Conservation (phyloP, 495 filamentous ascomycete species). For the Penicillium psychrofluorescens region DNA sequence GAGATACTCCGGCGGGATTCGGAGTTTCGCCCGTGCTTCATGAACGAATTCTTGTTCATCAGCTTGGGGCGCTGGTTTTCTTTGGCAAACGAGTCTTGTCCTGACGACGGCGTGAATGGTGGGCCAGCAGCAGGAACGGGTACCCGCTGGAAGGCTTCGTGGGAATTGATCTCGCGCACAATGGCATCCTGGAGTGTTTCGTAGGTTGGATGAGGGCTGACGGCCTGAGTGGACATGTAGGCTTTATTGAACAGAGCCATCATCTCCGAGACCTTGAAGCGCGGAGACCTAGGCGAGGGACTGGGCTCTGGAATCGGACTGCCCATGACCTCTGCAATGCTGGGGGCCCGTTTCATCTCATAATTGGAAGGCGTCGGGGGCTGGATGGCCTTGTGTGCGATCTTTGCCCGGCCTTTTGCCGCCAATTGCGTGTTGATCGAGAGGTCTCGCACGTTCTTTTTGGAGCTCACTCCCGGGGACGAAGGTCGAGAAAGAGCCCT, state of each 20-base stretch:
- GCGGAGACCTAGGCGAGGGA: conserved; percentile 14
- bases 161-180: conserved; percentile 41
- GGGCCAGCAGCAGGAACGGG: conserved; percentile 27
- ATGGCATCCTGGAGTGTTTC: conserved; percentile 42
- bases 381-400: conserved; percentile 34
- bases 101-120: conserved; percentile 29
- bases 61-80: conserved; percentile 24
- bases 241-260: conserved; percentile 40
- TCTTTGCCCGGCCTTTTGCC: conserved; percentile 21
- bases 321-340: conserved; percentile 41
- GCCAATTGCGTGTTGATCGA: conserved; percentile 38
- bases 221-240: conserved; percentile 21
- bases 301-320: conserved; percentile 27
- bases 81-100: conserved; percentile 16
- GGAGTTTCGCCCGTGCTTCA: conserved; percentile 22
- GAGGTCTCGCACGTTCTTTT: conserved; percentile 36
- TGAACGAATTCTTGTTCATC: conserved; percentile 27
- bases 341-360: conserved; percentile 23
- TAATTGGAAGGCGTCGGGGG: conserved; percentile 30
- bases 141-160: conserved; percentile 37
- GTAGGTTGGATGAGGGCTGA: conserved; percentile 31
- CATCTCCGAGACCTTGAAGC: conserved; percentile 31
- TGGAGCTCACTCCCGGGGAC: conserved; percentile 13
- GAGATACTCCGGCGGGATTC: conserved; percentile 30
- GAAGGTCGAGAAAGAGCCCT: conserved; percentile 10